Evolutionary conservation across 208 protist species (phyloP), one percentile per base, ranked within the genome.

Genomic region (Leishmania tarentolae): DNA sequence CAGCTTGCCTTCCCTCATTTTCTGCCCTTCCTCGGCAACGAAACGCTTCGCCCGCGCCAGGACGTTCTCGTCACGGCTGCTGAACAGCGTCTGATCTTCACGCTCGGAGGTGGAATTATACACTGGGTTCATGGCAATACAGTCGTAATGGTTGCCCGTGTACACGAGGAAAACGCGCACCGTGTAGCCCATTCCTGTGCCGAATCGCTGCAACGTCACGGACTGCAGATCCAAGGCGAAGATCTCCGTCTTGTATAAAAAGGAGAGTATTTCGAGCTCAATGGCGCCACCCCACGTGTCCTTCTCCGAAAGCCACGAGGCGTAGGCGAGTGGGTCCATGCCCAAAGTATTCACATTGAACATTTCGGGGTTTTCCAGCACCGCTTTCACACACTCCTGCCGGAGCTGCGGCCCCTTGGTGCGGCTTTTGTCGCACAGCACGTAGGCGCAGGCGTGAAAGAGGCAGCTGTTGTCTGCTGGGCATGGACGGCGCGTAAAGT

Each of bases 401-500:
- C 97, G 88, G 66, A 99, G 84, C 80, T 80, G 46, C 21, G 88
- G 86, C 11, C 91, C 93, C 56, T 94, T 91, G 31, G 81, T 90
- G 63, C 92, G 88, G 77, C 87, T 96, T 85, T 96, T 94, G 82
- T 97, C 78, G 63, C 94, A 86, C 75, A 98, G 85, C 17, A 98
- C 89, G 87, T 99, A 99, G 15, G 95, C 95, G 52, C 93, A 92
- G 21, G 95, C 91, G 81, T 98, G 97, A 79, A 99, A 99, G 6
- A 99, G 87, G 80, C 98, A 99, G 24, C 92, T 97, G 83, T 99
- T 99, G 82, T 99, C 97, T n/a, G 90, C 89, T 2, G 96, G 94
- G 65, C 98, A 97, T 31, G 89, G 80, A 21, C 97, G 95, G 31
- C 96, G 93, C 0, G 87, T 92, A 83, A 99, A 97, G 86, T 95